A percentile compares a stretch with the other conserved stretches of the same genome.
phyloP scores from a whole-genome alignment of 306 rosid genomes.

The Pyrus bretschneideri region DNA sequence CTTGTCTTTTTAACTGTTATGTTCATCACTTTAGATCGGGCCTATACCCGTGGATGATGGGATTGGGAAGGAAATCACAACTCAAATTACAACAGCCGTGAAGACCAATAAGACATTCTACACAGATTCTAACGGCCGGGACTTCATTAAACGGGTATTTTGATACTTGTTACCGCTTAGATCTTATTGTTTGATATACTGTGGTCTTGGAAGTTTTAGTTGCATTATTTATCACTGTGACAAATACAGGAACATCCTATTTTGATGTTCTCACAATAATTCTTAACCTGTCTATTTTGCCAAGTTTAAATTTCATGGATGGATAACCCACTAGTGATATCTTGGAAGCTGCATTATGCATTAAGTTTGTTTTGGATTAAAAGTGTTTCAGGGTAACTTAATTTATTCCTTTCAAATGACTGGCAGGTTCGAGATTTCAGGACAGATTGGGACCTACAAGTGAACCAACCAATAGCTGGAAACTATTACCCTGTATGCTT shows the following conservation, averaged over 20 bases:
- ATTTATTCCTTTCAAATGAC: constrained; percentile 3
- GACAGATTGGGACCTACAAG: constrained; percentile 31
- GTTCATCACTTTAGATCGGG: constrained; percentile 16
- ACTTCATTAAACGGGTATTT: constrained; percentile 28
- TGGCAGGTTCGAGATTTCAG: constrained; percentile 29
- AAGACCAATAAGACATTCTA: constrained; percentile 25
- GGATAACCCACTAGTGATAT: not conserved
- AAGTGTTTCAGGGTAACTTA: not conserved
- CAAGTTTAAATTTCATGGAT: not conserved
- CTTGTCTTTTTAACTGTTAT: not conserved
- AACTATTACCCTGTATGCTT: constrained; percentile 30
- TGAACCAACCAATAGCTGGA: constrained; percentile 29
- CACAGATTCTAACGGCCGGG: constrained; percentile 38
- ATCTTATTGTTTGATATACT: not conserved
- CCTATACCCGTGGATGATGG: constrained; percentile 30
- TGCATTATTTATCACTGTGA: not conserved
- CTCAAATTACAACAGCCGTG: constrained; percentile 27
- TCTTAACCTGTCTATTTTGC: not conserved
- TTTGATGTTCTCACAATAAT: not conserved
- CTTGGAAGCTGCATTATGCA: not conserved
- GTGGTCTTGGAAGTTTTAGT: not conserved
- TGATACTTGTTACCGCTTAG: not conserved
- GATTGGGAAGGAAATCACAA: constrained; percentile 27
- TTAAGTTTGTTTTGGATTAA: not conserved
- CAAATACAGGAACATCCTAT: not conserved